Conservation (phyloP, 2,329 filamentous ascomycete species). For the Trichoderma atrobrunneum region DNA sequence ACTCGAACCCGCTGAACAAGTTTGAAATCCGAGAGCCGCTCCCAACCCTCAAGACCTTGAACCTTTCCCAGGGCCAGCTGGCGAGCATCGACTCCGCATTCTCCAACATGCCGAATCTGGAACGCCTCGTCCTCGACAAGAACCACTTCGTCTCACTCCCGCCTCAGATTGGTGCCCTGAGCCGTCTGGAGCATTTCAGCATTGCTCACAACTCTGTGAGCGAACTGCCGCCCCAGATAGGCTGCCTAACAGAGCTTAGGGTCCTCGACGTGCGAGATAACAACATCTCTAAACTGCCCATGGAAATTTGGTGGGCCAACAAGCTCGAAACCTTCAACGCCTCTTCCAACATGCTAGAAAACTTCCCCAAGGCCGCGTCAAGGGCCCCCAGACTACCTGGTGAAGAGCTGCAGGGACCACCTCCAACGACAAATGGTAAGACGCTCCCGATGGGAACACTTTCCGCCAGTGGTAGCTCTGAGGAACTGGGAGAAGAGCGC, state of each 20-base stretch:
- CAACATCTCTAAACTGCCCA: constrained; percentile 82
- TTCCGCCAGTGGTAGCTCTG: constrained; percentile 66
- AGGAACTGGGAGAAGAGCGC: constrained; percentile 69
- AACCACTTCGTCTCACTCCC: constrained; percentile 95
- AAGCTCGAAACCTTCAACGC: constrained; percentile 90
- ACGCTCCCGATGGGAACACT: constrained; percentile 41
- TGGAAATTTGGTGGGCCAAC: constrained; percentile 94
- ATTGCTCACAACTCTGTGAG: constrained; percentile 89
- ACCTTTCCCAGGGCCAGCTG: constrained; percentile 86
- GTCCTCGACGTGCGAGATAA: constrained; percentile 90
- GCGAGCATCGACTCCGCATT: constrained; percentile 88
- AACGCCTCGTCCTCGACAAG: constrained; percentile 84
- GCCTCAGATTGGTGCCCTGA: constrained; percentile 77
- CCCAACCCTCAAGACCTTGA: constrained; percentile 79
- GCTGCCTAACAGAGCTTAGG: constrained; percentile 78
- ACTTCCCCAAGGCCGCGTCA: constrained; percentile 82
- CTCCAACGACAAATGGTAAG: constrained; percentile 40
- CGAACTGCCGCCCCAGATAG: constrained; percentile 81
- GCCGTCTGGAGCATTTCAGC: constrained; percentile 84
- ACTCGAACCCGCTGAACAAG: constrained; percentile 92
- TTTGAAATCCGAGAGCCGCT: constrained; percentile 79
- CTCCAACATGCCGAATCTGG: constrained; percentile 79
- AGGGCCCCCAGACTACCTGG: constrained; percentile 62
- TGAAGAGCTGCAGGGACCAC: constrained; percentile 41
- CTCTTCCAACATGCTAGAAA: constrained; percentile 88